phyloP scores from a whole-genome alignment of 2,329 filamentous ascomycete genomes.

The Mycosphaerella sp. region DNA sequence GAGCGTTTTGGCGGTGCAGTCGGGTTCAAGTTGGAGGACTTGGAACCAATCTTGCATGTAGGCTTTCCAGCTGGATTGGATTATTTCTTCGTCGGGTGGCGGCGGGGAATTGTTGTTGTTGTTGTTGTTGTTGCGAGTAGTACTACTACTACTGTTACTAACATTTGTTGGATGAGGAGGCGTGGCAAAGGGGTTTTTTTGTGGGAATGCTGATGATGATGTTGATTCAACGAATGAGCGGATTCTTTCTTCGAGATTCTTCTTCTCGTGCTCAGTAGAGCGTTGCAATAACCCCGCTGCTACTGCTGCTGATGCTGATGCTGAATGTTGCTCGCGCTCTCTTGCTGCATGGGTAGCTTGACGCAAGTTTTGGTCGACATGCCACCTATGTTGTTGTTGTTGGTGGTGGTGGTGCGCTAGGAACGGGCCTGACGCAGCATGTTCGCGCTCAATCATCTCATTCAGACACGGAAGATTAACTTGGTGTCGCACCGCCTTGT shows the following conservation, averaged over 20 bases:
- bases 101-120: no score
- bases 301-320: neutral
- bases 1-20: neutral
- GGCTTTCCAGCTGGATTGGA: constrained; percentile 3
- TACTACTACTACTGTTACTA: neutral
- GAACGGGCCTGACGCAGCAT: neutral
- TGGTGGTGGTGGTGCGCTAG: neutral
- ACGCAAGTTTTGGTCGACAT: neutral
- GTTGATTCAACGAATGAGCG: neutral
- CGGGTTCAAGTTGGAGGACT: neutral
- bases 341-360: neutral
- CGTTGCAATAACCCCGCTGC: neutral
- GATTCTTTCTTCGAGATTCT: constrained; percentile 3
- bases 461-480: neutral
- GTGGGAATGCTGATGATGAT: no score
- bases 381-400: neutral
- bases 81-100: neutral
- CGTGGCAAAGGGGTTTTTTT: no score
- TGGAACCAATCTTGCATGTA: constrained; percentile 5
- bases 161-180: no score
- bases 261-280: neutral
- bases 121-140: neutral
- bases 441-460: neutral
- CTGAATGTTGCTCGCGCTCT: neutral
- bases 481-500: neutral